A percentile compares a stretch with the other conserved stretches of the same genome.
phyloP scores from a whole-genome alignment of 495 filamentous ascomycete genomes.

The Podospora comata region DNA sequence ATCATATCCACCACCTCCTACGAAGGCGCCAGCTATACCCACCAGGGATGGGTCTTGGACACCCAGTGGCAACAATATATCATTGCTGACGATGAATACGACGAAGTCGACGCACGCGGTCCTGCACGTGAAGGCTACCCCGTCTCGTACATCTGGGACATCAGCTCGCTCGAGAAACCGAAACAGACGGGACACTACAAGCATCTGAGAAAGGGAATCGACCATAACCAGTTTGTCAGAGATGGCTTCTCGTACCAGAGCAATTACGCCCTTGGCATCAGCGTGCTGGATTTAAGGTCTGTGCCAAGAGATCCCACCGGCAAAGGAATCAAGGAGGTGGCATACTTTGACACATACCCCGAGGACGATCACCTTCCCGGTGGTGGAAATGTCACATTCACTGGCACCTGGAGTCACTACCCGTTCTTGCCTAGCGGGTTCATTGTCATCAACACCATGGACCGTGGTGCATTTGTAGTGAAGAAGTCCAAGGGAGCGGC shows the following conservation, averaged over 20 bases:
- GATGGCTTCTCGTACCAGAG: conserved; percentile 50
- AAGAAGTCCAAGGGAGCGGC: conserved; percentile 27
- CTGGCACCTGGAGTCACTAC: conserved; percentile 53
- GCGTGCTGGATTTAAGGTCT: conserved; percentile 48
- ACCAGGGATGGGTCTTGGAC: conserved; percentile 56
- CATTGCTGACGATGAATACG: conserved; percentile 55
- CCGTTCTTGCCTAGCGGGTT: conserved; percentile 51
- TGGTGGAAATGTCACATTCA: conserved; percentile 42
- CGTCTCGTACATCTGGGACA: conserved; percentile 54
- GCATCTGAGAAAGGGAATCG: conserved; percentile 42
- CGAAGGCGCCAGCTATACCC: conserved; percentile 46
- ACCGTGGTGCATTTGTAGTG: conserved; percentile 52
- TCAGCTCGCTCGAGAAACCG: conserved; percentile 45
- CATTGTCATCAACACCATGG: conserved; percentile 55
- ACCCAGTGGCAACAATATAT: conserved; percentile 41
- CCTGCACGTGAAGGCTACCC: conserved; percentile 42
- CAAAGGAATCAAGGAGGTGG: conserved; percentile 45
- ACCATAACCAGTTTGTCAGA: conserved; percentile 56
- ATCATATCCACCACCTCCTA: conserved; percentile 54
- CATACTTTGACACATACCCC: conserved; percentile 55
- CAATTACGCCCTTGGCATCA: conserved; percentile 52
- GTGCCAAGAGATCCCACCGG: conserved; percentile 39
- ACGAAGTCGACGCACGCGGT: conserved; percentile 46
- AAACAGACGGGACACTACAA: conserved; percentile 52
- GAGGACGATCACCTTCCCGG: conserved; percentile 49